These are phyloP conservation scores for Talaromyces nanjingensis DNA, from an alignment of 495 filamentous ascomycete genomes.

Conservation along the genomic window DNA sequence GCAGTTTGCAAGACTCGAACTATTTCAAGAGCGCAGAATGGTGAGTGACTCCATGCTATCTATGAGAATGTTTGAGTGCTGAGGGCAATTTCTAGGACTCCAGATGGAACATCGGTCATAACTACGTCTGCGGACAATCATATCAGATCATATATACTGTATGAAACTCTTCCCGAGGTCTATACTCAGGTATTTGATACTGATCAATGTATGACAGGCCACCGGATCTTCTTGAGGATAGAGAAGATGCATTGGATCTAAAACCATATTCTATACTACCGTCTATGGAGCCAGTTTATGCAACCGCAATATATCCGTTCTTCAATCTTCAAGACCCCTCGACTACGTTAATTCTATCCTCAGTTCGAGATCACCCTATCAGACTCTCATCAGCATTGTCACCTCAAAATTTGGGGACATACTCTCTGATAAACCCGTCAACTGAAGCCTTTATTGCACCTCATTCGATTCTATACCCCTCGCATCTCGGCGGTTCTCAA, in stretches of 20 bases:
- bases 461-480: slow-evolving; percentile 63
- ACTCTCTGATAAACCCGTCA: slow-evolving; percentile 62
- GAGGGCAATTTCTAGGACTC: slow-evolving; percentile 43
- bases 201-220: slow-evolving; percentile 34
- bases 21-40: slow-evolving; percentile 59
- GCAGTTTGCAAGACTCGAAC: slow-evolving; percentile 15
- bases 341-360: slow-evolving; percentile 63
- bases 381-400: slow-evolving; percentile 56
- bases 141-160: slow-evolving; percentile 67
- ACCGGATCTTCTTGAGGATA: slow-evolving; percentile 56
- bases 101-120: slow-evolving; percentile 76
- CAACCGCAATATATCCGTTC: slow-evolving; percentile 64
- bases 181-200: neutral
- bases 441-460: slow-evolving; percentile 77
- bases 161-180: slow-evolving; percentile 11
- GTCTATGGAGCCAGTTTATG: slow-evolving; percentile 63
- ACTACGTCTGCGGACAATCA: slow-evolving; percentile 64
- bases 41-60: slow-evolving; percentile 20
- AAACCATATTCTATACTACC: slow-evolving; percentile 52
- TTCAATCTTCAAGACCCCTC: slow-evolving; percentile 58
- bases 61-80: neutral
- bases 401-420: slow-evolving; percentile 47
- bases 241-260: slow-evolving; percentile 40
- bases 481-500: slow-evolving; percentile 43
- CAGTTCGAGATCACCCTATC: slow-evolving; percentile 66